Percentiles rank a stretch among this genome's conserved stretches.
Evolutionary conservation across 108 stramenopile species (phyloP).

Genomic region (Mayamaea pseudoterrestris): DNA sequence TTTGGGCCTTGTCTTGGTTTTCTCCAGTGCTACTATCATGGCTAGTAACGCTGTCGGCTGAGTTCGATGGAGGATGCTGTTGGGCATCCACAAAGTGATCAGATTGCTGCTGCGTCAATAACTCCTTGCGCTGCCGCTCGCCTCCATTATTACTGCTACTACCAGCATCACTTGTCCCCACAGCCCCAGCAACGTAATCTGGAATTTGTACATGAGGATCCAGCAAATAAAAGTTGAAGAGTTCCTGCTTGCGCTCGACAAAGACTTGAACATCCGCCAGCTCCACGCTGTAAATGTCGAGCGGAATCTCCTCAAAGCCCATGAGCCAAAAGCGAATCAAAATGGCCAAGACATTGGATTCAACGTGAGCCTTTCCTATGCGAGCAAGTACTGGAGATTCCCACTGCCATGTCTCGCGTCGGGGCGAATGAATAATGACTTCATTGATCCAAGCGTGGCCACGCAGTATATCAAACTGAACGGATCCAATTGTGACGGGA

Average conservation of each 20-base stretch:
- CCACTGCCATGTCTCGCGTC: slow-evolving; percentile 36
- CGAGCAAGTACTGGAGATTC: slow-evolving; percentile 41
- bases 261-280: slow-evolving; percentile 46
- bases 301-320: slow-evolving; percentile 14
- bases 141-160: too few species aligned
- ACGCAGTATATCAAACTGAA: slow-evolving; percentile 24
- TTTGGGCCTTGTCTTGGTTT: slow-evolving; percentile 29
- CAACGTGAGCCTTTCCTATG: slow-evolving; percentile 23
- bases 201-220: slow-evolving; percentile 11
- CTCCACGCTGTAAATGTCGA: slow-evolving; percentile 28
- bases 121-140: too few species aligned
- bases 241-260: slow-evolving; percentile 33
- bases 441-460: slow-evolving; percentile 26
- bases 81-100: too few species aligned
- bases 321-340: slow-evolving; percentile 10
- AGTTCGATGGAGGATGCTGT: too few species aligned
- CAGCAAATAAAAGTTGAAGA: slow-evolving; percentile 44
- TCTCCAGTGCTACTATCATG: too few species aligned
- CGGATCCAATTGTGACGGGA: slow-evolving; percentile 29
- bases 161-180: background rate
- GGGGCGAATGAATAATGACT: slow-evolving; percentile 31
- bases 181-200: background rate
- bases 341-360: slow-evolving; percentile 15
- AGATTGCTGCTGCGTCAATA: too few species aligned
- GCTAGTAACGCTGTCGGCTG: too few species aligned